A percentile compares a stretch with the other conserved stretches of the same genome.
Conservation (phyloP, 768 basidiomycete genomes). For the Tulasnella sp. region DNA sequence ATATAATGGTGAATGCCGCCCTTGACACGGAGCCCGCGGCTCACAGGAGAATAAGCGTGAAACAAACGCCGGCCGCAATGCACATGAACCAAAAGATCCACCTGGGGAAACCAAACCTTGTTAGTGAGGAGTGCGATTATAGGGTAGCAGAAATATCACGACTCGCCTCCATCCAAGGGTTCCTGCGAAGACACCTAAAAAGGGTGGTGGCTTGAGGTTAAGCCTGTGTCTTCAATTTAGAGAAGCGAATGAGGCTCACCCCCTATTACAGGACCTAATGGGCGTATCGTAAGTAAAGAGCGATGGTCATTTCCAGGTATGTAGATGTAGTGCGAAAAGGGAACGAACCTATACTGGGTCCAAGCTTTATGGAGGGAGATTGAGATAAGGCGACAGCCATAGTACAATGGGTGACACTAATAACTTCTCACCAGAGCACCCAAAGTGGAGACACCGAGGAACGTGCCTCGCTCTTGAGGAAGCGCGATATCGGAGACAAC, state of each 20-base stretch:
- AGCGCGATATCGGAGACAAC: constrained; percentile 69
- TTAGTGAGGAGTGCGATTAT: neutral
- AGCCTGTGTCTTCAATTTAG: neutral
- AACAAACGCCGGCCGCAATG: constrained; percentile 38
- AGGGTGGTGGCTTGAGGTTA: neutral
- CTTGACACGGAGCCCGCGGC: neutral
- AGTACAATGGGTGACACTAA: neutral
- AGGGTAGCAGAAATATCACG: neutral
- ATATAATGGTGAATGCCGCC: neutral
- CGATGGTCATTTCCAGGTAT: no score
- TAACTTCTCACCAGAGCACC: neutral
- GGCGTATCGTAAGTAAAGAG: no score
- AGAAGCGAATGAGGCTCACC: neutral
- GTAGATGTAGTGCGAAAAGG: neutral
- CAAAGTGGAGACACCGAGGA: constrained; percentile 40
- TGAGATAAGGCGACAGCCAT: neutral
- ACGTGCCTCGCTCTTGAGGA: constrained; percentile 62
- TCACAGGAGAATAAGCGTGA: constrained; percentile 36
- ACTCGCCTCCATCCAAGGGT: neutral
- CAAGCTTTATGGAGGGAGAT: constrained; percentile 45
- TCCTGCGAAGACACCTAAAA: constrained; percentile 5
- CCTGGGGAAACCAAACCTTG: constrained; percentile 23
- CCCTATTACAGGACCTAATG: constrained; percentile 8
- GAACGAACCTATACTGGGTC: constrained; percentile 32
- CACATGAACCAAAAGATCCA: constrained; percentile 56